Percentiles rank a stretch among this genome's conserved stretches.
Conservation (phyloP, 352 stramenopile species). For the Phytopythium vexans region DNA sequence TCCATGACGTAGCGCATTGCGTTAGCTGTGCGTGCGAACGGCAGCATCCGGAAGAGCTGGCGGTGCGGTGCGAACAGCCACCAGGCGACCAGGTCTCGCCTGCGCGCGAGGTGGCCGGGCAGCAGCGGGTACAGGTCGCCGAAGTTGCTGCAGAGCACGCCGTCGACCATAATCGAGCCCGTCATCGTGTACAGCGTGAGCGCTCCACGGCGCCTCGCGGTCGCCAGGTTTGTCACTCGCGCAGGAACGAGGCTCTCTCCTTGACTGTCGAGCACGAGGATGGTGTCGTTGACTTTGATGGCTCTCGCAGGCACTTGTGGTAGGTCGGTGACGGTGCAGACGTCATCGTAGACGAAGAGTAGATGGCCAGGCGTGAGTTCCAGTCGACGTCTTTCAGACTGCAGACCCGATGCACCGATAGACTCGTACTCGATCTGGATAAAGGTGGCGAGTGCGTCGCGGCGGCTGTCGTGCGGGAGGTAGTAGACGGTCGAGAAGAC, state of each 20-base stretch:
- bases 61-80: conserved; percentile 53
- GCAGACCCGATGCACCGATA: conserved; percentile 2
- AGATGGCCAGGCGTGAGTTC: conserved; percentile 52
- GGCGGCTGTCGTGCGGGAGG: conserved; percentile 46
- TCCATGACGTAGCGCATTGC: conserved; percentile 47
- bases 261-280: conserved; percentile 26
- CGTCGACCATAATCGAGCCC: conserved; percentile 66
- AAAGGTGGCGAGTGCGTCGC: conserved; percentile 12
- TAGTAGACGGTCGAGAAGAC: conserved; percentile 65
- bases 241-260: background rate
- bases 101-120: conserved; percentile 12
- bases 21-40: conserved; percentile 34
- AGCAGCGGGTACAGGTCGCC: conserved; percentile 58
- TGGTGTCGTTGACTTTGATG: conserved; percentile 39
- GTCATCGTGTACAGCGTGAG: conserved; percentile 64
- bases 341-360: conserved; percentile 14
- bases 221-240: conserved; percentile 24
- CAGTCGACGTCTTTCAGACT: conserved; percentile 4
- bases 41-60: conserved; percentile 42
- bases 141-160: conserved; percentile 77
- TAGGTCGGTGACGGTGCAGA: conserved; percentile 12
- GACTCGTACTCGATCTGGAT: conserved; percentile 31
- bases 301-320: conserved; percentile 46
- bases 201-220: conserved; percentile 20
- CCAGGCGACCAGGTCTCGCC: conserved; percentile 36